Conservation (phyloP, 2,329 filamentous ascomycete genomes). For the Phyllosticta ampelicida region DNA sequence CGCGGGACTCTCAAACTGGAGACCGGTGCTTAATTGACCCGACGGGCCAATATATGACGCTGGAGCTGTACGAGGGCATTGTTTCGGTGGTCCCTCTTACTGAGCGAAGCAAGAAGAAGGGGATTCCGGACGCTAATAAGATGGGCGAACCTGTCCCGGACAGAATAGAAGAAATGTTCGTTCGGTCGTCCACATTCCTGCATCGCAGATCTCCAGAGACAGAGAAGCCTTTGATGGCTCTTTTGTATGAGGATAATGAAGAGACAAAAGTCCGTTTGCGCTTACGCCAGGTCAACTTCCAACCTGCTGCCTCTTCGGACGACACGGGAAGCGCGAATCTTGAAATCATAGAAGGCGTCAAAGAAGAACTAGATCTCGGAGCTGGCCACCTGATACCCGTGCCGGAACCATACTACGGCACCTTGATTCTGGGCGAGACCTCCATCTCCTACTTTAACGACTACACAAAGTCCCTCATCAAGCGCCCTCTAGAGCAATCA, state of each 20-base stretch:
- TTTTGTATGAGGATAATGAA: slow-evolving; percentile 55
- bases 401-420: slow-evolving; percentile 42
- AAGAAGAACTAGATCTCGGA: slow-evolving; percentile 46
- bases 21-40: slow-evolving; percentile 80
- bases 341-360: slow-evolving; percentile 40
- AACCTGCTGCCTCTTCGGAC: slow-evolving; percentile 30
- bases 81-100: slow-evolving; percentile 53
- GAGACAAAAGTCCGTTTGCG: slow-evolving; percentile 43
- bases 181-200: slow-evolving; percentile 56
- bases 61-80: slow-evolving; percentile 60
- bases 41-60: slow-evolving; percentile 54
- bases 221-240: slow-evolving; percentile 49
- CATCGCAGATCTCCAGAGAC: slow-evolving; percentile 38
- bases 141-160: slow-evolving; percentile 52
- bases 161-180: slow-evolving; percentile 55
- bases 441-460: slow-evolving; percentile 79
- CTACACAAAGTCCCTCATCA: slow-evolving; percentile 54
- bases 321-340: slow-evolving; percentile 43
- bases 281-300: slow-evolving; percentile 44
- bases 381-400: slow-evolving; percentile 53
- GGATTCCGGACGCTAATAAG: slow-evolving; percentile 42
- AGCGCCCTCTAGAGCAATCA: slow-evolving; percentile 56
- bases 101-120: slow-evolving; percentile 41
- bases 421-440: slow-evolving; percentile 46
- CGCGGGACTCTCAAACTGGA: slow-evolving; percentile 67